Evolutionary conservation across 2,329 filamentous ascomycete species (phyloP), one percentile per base, ranked within the genome.

Genomic region (Malbranchea zuffiana): DNA sequence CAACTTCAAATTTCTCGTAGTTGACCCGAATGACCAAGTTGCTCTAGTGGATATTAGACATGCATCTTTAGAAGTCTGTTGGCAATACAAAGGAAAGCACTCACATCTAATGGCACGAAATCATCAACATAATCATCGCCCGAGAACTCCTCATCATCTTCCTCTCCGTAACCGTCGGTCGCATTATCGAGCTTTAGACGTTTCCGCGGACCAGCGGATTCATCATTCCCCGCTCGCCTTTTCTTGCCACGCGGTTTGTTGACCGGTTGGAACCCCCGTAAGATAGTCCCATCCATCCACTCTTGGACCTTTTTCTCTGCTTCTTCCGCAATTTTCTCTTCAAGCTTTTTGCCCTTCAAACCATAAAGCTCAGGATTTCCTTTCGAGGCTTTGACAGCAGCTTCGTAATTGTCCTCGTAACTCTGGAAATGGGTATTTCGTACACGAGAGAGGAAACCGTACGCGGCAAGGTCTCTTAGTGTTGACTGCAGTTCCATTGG

Each of bases 1-100:
- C 78, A 6, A 95, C 82, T 5, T 80, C 67, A 41, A 85, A 83
- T 57, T 88, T 92, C 39, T 87, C 80, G 51, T 84, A 80, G 54
- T 94, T 95, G 37, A 95, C 68, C 18, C 80, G 75, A 32, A 96
- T 67, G 23, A 87, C 70, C 45, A 86, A 67, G 40, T 81, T 73
- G 33, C 75, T 72, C 78, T 92, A 53, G 12, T 23, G 5, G 12
- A 13, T 2, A 21, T 46, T 32, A 46, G 44, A n/a, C 21, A 27
- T 6, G 11, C 5, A 24, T 12, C 21, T n/a, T 3, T n/a, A 10
- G 16, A 21, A 27, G 21, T 2, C 10, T 25, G 5, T 3, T 6
- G 16, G 17, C 18, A n/a, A 16, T 24, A 37, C n/a, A 23, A 4
- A 28, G 16, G 8, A 15, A 29, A 12, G 24, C 5, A 42, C 53